Percentiles rank a stretch among this genome's conserved stretches.
phyloP scores from a whole-genome alignment of 2,329 filamentous ascomycete genomes.

The Triangularia verruculosa region DNA sequence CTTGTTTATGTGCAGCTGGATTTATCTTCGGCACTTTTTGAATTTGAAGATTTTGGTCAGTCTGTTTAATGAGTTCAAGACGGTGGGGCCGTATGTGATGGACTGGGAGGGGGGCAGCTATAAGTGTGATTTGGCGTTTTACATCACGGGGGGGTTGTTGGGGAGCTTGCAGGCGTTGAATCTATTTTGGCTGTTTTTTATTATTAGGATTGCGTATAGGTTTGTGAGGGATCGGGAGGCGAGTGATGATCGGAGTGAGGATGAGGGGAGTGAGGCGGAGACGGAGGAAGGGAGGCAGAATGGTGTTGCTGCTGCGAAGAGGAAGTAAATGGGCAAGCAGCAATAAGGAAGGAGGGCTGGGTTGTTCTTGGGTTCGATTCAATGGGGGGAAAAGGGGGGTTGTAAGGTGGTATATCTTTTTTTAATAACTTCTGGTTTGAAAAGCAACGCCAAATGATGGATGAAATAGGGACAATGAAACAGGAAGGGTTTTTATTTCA shows the following conservation, averaged over 20 bases:
- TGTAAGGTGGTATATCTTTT: background rate
- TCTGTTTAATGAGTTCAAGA: constrained; percentile 71
- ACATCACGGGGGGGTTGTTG: constrained; percentile 64
- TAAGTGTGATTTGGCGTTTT: constrained; percentile 69
- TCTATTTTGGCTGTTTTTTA: constrained; percentile 78
- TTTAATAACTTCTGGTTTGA: background rate
- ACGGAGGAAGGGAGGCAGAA: constrained; percentile 17
- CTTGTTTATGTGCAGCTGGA: constrained; percentile 78
- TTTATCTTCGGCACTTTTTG: constrained; percentile 84
- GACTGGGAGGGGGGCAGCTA: constrained; percentile 76
- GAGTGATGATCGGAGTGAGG: constrained; percentile 70
- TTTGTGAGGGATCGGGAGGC: constrained; percentile 60
- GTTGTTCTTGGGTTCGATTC: background rate
- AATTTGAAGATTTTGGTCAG: constrained; percentile 76
- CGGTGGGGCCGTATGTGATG: constrained; percentile 70
- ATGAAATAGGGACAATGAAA: background rate
- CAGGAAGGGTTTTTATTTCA: background rate
- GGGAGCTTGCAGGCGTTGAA: constrained; percentile 70
- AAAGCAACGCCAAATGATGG: background rate
- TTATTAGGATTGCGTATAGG: constrained; percentile 70
- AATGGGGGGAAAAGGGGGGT: background rate
- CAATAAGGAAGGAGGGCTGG: no score
- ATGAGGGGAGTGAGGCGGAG: constrained; percentile 58
- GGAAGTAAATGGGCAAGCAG: background rate
- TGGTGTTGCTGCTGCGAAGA: background rate